A percentile compares a stretch with the other conserved stretches of the same genome.
Conservation (phyloP, 345 rosid species). For the Gossypium thurberi region DNA sequence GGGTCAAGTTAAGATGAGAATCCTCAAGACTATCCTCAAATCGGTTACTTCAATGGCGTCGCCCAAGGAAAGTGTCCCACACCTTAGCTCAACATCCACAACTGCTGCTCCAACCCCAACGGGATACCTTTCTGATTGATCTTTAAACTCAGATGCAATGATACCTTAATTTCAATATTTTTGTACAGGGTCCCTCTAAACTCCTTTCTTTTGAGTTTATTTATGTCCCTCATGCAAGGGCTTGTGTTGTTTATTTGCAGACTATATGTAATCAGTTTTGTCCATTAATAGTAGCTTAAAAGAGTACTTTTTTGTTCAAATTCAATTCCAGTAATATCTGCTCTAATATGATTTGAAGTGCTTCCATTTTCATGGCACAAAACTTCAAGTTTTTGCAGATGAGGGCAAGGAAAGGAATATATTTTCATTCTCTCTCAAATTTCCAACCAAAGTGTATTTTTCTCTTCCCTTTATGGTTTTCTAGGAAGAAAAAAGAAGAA, state of each 20-base stretch:
- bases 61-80: background rate
- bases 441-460: too few species aligned
- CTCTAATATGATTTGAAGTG: too few species aligned
- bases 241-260: background rate
- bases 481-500: too few species aligned
- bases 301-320: background rate
- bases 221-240: background rate
- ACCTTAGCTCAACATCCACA: background rate
- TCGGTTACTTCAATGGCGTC: background rate
- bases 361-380: too few species aligned
- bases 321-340: too few species aligned
- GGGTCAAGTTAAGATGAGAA: constrained; percentile 3
- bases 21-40: background rate
- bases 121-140: background rate
- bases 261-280: background rate
- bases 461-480: too few species aligned
- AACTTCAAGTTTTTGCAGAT: too few species aligned
- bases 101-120: constrained; percentile 3
- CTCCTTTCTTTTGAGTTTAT: background rate
- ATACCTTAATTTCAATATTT: background rate
- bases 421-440: too few species aligned
- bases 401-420: too few species aligned
- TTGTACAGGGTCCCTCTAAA: background rate
- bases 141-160: background rate
- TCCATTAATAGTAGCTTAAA: background rate